Evolutionary conservation across 1,284 basidiomycete genomes (phyloP), one percentile per base, ranked within the genome.

Genomic region (Cutaneotrichosporon cavernicola): DNA sequence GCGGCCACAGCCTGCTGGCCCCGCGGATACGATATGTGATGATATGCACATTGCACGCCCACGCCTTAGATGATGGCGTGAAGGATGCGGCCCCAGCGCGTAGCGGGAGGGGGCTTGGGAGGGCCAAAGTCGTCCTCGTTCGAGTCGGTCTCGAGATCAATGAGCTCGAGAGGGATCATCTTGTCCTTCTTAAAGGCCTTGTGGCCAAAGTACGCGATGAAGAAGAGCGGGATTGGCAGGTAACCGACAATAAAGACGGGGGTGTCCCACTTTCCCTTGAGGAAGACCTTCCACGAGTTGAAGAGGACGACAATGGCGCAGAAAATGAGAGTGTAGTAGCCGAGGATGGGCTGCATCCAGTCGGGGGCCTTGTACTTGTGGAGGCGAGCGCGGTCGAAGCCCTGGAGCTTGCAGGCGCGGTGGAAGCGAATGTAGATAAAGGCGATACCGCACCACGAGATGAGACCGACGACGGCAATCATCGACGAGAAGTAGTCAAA

Each of bases 341-440:
- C 80, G 18, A 78, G 75, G 64, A 72, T 76, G 43, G 61, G 64
- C 63, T 62, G 89, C 75, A 91, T 86, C 26, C 89, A 59, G 55
- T 56, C 18, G 89, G 75, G 91, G 86, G 31, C 89, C 7, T 73
- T 73, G 77, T 85, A 93, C 0, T 91, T 91, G 14, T 7, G 46
- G 10, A 96, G 83, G 2, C 80, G 40, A 7, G 67, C 80, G 58
- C 91, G 73, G 61, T 71, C 51, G 58, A 76, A 72, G 32, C 89
- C 89, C 74, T 95, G 92, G 1, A 79, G 86, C 74, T 88, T 88
- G 76, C 89, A 76, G 47, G 91, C 93, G 5, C 81, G 74, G 76
- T 91, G 83, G 83, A 95, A 95, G 52, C 90, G 87, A 62, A 91
- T 77, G 78, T 94, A 94, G 13, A 88, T 90, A 60, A 91, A 70